Evolutionary conservation across 352 stramenopile species (phyloP), one percentile per base, ranked within the genome.

Genomic region (Globisporangium spiculum): DNA sequence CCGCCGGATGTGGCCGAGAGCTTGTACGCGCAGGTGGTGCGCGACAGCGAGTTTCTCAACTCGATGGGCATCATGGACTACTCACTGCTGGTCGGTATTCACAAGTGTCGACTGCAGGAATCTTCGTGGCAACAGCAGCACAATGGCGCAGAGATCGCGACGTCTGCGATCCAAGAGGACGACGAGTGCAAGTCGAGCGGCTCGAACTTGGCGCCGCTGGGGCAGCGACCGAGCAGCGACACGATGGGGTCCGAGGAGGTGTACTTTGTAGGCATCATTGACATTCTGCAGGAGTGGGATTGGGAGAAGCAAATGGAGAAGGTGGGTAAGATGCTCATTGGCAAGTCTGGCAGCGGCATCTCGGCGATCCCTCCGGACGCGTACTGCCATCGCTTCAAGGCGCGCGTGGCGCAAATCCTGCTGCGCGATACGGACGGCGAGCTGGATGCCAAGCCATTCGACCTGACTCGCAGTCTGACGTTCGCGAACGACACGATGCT

Each of bases 251-350:
- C 27, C 44, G 71, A 80, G 4, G 83, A 92, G 67, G 77, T 93
- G 48, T 95, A 95, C 60, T 92, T 90, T 64, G 75, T 95, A 5
- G 87, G 87, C 10, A 92, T 95, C 55, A 95, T 95, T 44, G 87
- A 95, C 73, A 93, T 95, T 53, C 54, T 95, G 6, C 87, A 95
- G 64, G 78, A 92, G 66, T 95, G 86, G 84, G 85, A 91, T 66
- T 91, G 79, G 81, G 83, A 90, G 54, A 93, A 93, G 69, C 80
- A 89, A 68, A 68, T 90, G 53, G 85, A 93, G 57, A 88, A 89
- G 36, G 74, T 84, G 16, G 82, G 80, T n/a, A 93, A 93, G 73
- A 80, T 88, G 65, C 63, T 92, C 48, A 70, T 90, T 12, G 81
- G 83, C 22, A 91, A 93, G 60, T 82, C 80, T 46, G 71, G 76